A percentile compares a stretch with the other conserved stretches of the same genome.
Conservation (phyloP, 371 early-diverging fungal genomes). For the Coemansia sp. region DNA sequence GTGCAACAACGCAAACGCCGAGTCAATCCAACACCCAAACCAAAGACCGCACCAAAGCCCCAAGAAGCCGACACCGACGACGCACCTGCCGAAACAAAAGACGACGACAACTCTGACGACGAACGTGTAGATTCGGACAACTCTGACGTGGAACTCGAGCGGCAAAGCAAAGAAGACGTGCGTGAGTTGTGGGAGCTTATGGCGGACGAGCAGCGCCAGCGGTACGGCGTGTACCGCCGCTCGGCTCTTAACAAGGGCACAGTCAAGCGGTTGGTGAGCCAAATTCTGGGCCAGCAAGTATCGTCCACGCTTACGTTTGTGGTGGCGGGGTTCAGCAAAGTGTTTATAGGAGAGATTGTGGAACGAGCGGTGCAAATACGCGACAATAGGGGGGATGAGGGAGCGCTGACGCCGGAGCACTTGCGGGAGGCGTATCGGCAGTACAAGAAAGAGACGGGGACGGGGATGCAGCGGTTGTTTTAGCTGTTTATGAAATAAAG, state of each 20-base stretch:
- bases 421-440: constrained; percentile 87
- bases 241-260: constrained; percentile 81
- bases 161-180: constrained; percentile 52
- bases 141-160: constrained; percentile 20
- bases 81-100: background rate
- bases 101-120: background rate
- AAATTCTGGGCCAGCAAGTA: constrained; percentile 78
- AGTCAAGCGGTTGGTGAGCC: constrained; percentile 72
- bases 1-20: constrained; percentile 37
- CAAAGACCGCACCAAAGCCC: background rate
- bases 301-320: constrained; percentile 87
- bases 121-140: constrained; percentile 6
- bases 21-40: background rate
- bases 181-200: constrained; percentile 73
- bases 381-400: constrained; percentile 55
- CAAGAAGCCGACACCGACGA: background rate
- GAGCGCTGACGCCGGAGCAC: constrained; percentile 77
- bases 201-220: constrained; percentile 73
- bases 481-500: no score
- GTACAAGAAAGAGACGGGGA: constrained; percentile 56
- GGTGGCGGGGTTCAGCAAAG: constrained; percentile 90
- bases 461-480: background rate
- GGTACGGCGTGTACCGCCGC: constrained; percentile 89
- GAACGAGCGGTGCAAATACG: constrained; percentile 61
- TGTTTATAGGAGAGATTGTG: constrained; percentile 94